Evolutionary conservation across 306 rosid genomes (phyloP), one percentile per base, ranked within the genome.

Genomic region (Dalbergia cochinchinensis): DNA sequence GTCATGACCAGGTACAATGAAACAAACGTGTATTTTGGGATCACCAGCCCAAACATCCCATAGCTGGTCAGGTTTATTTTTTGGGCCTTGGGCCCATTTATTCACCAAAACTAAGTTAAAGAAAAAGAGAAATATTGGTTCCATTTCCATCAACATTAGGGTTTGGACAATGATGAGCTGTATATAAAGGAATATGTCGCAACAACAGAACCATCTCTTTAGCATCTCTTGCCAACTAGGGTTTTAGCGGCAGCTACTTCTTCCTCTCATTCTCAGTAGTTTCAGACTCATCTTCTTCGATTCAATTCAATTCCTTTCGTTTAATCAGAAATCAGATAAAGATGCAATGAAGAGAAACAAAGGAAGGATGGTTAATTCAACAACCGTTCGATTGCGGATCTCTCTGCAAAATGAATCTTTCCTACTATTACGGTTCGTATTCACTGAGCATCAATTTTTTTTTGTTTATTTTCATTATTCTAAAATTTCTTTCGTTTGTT

Each of bases 401-500:
- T 11, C 42, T 33, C 76, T 2, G 97, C 91, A 89, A 85, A n/a
- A 89, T 92, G 99, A 95, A 83, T 60, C 51, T 16, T 13, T 60
- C 22, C 18, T 5, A 47, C 42, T 69, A 37, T 48, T 84, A 72
- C 90, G 99, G 96, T 95, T 95, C 93, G 99, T 93, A 95, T 95
- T 95, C 99, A 83, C 98, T 73, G 99, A 92, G 98, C 98, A 86
- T 93, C 90, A 5, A 37, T 1, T 31, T 41, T 31, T 2, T 0
- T 6, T 3, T n/a, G n/a, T n/a, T n/a, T n/a, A n/a, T n/a, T 51
- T 13, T 31, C 4, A 19, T 55, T 16, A 3, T 6, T 5, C 11
- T 2, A 5, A 2, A 0, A 47, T 1, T 44, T 50, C 7, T 35
- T 50, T 8, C 39, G 7, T 0, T 11, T 39, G 42, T 22, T 41